Percentiles rank a stretch among this genome's conserved stretches.
phyloP scores from a whole-genome alignment of 2,329 filamentous ascomycete species.

The Beauveria sp. region DNA sequence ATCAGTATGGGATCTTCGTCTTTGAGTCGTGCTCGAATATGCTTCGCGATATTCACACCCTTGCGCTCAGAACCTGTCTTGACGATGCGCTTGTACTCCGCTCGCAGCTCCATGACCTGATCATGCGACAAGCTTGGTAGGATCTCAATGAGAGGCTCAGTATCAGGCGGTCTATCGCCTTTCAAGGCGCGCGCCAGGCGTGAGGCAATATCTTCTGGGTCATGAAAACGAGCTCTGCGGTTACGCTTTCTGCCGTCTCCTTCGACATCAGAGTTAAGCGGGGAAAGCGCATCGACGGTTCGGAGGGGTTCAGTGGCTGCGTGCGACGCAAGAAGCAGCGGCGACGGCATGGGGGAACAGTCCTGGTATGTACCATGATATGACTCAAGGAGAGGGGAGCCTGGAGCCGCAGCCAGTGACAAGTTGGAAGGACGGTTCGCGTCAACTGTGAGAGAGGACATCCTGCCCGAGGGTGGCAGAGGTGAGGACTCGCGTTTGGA shows the following conservation, averaged over 20 bases:
- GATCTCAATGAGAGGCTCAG: slow-evolving; percentile 69
- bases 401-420: slow-evolving; percentile 54
- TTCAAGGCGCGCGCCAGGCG: slow-evolving; percentile 69
- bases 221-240: slow-evolving; percentile 71
- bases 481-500: slow-evolving; percentile 37
- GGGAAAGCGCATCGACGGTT: slow-evolving; percentile 43
- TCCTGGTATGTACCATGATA: slow-evolving; percentile 93
- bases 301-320: slow-evolving; percentile 41
- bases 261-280: slow-evolving; percentile 40
- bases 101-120: slow-evolving; percentile 78
- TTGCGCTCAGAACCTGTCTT: slow-evolving; percentile 67
- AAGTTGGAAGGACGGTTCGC: slow-evolving; percentile 32
- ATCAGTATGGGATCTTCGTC: slow-evolving; percentile 69
- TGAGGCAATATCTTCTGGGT: slow-evolving; percentile 70
- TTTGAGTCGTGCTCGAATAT: slow-evolving; percentile 70
- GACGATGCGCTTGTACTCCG: slow-evolving; percentile 83
- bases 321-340: slow-evolving; percentile 50
- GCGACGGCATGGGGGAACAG: slow-evolving; percentile 89
- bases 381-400: slow-evolving; percentile 80
- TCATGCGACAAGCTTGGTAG: slow-evolving; percentile 78
- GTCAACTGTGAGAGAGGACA: slow-evolving; percentile 46
- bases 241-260: slow-evolving; percentile 37
- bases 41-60: slow-evolving; percentile 78
- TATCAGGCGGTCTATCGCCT: slow-evolving; percentile 57
- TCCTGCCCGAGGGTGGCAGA: slow-evolving; percentile 39